phyloP scores from a whole-genome alignment of 2,329 filamentous ascomycete genomes.

The Fusarium siculi region DNA sequence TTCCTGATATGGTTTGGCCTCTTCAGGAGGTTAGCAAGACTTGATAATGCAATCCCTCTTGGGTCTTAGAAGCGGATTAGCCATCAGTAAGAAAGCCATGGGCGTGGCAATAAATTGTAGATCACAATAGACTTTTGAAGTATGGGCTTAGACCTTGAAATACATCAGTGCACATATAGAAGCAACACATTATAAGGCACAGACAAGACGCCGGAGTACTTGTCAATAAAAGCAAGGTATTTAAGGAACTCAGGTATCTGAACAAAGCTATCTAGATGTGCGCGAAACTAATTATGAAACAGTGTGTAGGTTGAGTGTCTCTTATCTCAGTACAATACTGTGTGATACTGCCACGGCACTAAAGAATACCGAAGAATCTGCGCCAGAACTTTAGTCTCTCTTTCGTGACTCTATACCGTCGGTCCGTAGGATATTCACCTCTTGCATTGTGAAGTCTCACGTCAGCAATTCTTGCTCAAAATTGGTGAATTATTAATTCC shows the following conservation, averaged over 20 bases:
- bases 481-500: background rate
- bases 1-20: background rate
- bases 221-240: background rate
- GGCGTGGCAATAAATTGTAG: background rate
- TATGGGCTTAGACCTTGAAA: no score
- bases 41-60: no score
- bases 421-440: background rate
- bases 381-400: no score
- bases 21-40: background rate
- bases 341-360: background rate
- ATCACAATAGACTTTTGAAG: background rate
- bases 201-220: background rate
- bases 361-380: fast-evolving
- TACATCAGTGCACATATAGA: background rate
- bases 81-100: no score
- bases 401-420: no score
- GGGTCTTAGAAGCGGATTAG: background rate
- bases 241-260: no score
- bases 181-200: background rate
- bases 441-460: background rate
- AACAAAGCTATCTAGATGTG: background rate
- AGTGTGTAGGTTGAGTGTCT: background rate
- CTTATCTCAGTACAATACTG: background rate
- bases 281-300: background rate
- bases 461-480: background rate